phyloP scores from a whole-genome alignment of 495 filamentous ascomycete genomes.

The Penicillium pancosmium region DNA sequence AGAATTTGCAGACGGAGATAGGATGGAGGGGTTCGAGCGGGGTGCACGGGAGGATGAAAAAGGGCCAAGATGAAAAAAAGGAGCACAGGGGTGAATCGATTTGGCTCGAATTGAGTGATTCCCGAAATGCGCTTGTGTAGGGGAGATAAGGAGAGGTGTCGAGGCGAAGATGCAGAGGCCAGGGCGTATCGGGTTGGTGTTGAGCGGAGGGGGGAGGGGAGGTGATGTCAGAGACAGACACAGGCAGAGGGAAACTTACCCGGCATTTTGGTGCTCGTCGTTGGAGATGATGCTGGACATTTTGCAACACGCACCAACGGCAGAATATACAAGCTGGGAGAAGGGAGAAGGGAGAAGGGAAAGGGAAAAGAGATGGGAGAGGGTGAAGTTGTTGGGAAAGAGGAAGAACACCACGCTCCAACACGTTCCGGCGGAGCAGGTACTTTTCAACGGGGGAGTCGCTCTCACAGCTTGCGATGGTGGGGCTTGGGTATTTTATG shows the following conservation, averaged over 20 bases:
- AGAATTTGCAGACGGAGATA: constrained; percentile 23
- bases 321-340: constrained; percentile 20
- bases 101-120: neutral
- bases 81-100: neutral
- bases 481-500: constrained; percentile 32
- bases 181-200: constrained; percentile 23
- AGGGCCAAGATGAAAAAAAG: neutral
- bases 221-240: constrained; percentile 50
- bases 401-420: constrained; percentile 21
- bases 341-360: constrained; percentile 22
- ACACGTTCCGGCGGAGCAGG: constrained; percentile 45
- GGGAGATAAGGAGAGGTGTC: constrained; percentile 5
- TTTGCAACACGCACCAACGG: constrained; percentile 23
- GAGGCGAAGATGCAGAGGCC: constrained; percentile 19
- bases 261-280: constrained; percentile 62
- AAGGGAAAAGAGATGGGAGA: constrained; percentile 23
- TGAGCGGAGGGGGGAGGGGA: constrained; percentile 35
- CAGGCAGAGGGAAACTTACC: constrained; percentile 55
- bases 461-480: constrained; percentile 25
- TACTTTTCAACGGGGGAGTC: constrained; percentile 39
- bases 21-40: constrained; percentile 23
- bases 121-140: neutral
- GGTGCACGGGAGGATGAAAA: constrained; percentile 8
- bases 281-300: constrained; percentile 68
- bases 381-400: constrained; percentile 22